Evolutionary conservation across 1,139 yeast species (phyloP).

Genomic region (Hemisphaericaspora xylofermentans): DNA sequence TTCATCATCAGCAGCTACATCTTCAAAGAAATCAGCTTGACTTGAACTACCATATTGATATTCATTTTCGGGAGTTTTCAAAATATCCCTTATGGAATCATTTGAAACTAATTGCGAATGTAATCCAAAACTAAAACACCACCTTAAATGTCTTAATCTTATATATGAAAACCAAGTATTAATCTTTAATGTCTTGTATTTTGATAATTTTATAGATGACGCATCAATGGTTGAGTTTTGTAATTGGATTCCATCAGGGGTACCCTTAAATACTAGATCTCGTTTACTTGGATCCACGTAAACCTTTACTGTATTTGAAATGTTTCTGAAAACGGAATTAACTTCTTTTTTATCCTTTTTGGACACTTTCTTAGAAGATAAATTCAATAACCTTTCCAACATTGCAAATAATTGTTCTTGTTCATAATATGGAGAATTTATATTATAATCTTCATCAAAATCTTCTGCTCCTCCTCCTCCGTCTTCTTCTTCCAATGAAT

Average conservation of each 20-base stretch:
- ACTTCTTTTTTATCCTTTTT: constrained; percentile 63
- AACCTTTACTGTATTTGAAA: constrained; percentile 47
- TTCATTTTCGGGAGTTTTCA: constrained; percentile 41
- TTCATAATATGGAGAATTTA: constrained; percentile 59
- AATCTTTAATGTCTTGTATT: constrained; percentile 57
- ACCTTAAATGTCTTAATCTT: constrained; percentile 61
- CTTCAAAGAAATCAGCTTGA: constrained; percentile 2
- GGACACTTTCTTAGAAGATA: constrained; percentile 55
- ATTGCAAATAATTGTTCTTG: constrained; percentile 48
- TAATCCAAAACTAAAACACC: constrained; percentile 71
- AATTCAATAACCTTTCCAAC: constrained; percentile 47
- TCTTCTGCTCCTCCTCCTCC: constrained; percentile 33
- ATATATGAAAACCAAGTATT: constrained; percentile 66
- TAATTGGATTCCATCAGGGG: constrained; percentile 45
- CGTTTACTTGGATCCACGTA: constrained; percentile 44
- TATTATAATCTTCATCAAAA: constrained; percentile 43
- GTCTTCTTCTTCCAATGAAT: constrained; percentile 34
- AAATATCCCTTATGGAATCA: constrained; percentile 41
- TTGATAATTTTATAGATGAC: constrained; percentile 54
- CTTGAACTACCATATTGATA: constrained; percentile 28
- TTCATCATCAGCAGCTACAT: constrained; percentile 10
- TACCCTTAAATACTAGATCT: constrained; percentile 33
- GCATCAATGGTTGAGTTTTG: constrained; percentile 32
- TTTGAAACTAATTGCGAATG: constrained; percentile 60
- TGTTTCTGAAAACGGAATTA: constrained; percentile 64